Percentiles rank a stretch among this genome's conserved stretches.
phyloP scores from a whole-genome alignment of 2,329 filamentous ascomycete species.

The Knufia fluminis region DNA sequence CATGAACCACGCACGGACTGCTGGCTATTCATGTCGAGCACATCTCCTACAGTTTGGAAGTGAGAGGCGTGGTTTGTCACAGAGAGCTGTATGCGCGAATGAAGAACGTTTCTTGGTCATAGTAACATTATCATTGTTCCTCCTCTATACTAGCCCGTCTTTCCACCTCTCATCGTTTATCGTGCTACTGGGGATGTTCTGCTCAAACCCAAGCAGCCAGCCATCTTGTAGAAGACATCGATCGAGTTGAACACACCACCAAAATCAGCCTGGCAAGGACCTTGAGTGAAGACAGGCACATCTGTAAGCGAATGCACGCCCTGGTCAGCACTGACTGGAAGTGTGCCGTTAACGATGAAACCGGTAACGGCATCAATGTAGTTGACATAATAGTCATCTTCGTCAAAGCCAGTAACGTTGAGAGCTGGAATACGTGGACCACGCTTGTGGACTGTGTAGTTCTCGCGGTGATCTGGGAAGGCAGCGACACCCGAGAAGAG shows the following conservation, averaged over 20 bases:
- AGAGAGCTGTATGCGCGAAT: no score
- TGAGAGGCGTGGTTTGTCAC: no score
- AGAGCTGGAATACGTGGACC: constrained; percentile 55
- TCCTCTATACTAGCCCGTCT: background rate
- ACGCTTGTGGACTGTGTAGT: constrained; percentile 61
- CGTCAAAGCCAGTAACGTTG: constrained; percentile 42
- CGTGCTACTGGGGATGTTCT: constrained; percentile 9
- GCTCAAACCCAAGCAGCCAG: constrained; percentile 30
- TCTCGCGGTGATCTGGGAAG: constrained; percentile 65
- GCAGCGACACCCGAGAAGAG: constrained; percentile 64
- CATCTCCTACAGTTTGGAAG: no score
- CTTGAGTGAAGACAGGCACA: constrained; percentile 67
- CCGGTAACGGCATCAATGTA: constrained; percentile 57
- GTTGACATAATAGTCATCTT: constrained; percentile 56
- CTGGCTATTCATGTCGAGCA: no score
- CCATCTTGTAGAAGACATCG: constrained; percentile 29
- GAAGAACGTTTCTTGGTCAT: no score
- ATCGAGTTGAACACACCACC: constrained; percentile 38
- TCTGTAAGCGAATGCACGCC: constrained; percentile 72
- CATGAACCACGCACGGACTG: no score
- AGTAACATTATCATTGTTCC: background rate
- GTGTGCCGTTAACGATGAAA: constrained; percentile 66
- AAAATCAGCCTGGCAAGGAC: constrained; percentile 70
- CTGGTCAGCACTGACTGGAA: constrained; percentile 53
- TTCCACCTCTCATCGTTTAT: background rate